Evolutionary conservation across 129 eudicot species (phyloP).

Genomic region (Saposhnikovia divaricata): DNA sequence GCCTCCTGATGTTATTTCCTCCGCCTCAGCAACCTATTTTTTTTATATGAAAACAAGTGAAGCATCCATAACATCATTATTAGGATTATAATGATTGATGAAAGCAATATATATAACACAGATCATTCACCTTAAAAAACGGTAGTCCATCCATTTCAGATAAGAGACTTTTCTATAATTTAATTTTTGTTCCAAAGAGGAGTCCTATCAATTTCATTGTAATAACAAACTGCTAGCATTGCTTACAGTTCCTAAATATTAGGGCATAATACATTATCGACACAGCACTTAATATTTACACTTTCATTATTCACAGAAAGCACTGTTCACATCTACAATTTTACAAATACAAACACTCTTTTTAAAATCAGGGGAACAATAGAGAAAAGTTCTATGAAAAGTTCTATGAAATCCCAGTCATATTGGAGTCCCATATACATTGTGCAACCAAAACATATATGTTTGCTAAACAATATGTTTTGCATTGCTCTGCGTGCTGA

Average conservation of each 20-base stretch:
- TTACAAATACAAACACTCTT: no score
- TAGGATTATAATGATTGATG: neutral
- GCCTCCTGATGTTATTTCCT: constrained; percentile 78
- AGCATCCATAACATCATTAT: neutral
- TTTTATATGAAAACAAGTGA: neutral
- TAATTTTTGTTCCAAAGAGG: neutral
- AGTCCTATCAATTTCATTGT: neutral
- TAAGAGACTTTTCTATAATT: neutral
- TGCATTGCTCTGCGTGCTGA: no score
- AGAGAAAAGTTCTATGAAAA: no score
- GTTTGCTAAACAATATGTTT: no score
- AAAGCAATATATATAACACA: neutral
- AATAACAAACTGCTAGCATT: neutral
- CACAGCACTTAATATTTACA: neutral
- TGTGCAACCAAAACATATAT: no score
- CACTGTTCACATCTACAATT: neutral
- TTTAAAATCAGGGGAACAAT: no score
- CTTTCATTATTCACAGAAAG: neutral
- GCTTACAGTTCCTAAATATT: neutral
- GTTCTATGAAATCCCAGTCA: no score
- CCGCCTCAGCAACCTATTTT: constrained; percentile 59
- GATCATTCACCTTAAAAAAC: no score
- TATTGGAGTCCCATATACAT: no score
- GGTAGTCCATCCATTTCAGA: neutral
- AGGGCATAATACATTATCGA: no score